Percentiles rank a stretch among this genome's conserved stretches.
Evolutionary conservation across 2,329 filamentous ascomycete species (phyloP).

Genomic region (Talaromyces piceae): DNA sequence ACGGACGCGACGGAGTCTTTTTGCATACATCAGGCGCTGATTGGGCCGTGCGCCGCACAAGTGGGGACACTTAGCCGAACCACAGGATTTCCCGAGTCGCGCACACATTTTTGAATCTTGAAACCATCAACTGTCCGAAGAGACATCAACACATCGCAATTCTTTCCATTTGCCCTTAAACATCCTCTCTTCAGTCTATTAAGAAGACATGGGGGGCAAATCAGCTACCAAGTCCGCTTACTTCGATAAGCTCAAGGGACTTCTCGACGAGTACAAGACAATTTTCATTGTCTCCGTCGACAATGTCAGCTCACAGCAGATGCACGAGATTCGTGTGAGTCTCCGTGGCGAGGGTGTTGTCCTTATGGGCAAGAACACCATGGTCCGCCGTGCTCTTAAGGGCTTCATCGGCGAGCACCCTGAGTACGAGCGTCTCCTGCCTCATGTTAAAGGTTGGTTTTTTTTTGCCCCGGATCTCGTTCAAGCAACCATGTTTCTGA

Average conservation of each 20-base stretch:
- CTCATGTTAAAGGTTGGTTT: constrained; percentile 69
- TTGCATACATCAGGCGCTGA: neutral
- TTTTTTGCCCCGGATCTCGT: neutral
- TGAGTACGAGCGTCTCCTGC: constrained; percentile 97
- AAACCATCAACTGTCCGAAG: constrained; percentile 22
- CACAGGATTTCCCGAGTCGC: constrained; percentile 20
- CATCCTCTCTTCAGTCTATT: constrained; percentile 84
- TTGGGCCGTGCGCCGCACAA: constrained; percentile 2
- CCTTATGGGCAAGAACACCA: constrained; percentile 99
- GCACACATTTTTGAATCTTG: constrained; percentile 16
- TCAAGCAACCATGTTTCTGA: neutral
- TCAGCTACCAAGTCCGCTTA: constrained; percentile 87
- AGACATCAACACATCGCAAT: constrained; percentile 16
- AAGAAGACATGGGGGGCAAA: constrained; percentile 99
- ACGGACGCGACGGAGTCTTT: neutral
- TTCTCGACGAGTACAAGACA: constrained; percentile 93
- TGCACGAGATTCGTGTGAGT: constrained; percentile 97
- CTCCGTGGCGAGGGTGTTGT: constrained; percentile 90
- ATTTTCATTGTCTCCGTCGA: constrained; percentile 97
- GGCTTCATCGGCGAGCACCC: constrained; percentile 84
- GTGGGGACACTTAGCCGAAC: constrained; percentile 32
- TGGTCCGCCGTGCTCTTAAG: constrained; percentile 98
- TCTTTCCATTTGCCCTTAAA: constrained; percentile 80
- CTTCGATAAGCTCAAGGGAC: constrained; percentile 98
- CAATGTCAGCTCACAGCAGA: constrained; percentile 99